phyloP scores from a whole-genome alignment of 805 yeast genomes.

The Pichia scutulata region DNA sequence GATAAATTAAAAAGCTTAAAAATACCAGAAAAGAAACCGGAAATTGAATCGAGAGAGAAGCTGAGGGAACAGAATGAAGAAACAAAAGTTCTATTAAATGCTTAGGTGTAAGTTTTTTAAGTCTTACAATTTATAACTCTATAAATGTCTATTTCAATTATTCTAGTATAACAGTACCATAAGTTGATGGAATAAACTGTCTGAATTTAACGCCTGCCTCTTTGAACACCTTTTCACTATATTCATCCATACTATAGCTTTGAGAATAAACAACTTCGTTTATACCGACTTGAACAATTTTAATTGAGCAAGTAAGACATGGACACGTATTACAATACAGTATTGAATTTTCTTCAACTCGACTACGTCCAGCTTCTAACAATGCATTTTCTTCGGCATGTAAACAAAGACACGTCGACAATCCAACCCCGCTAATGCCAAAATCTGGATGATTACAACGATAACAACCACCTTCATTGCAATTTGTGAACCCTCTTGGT shows the following conservation, averaged over 20 bases:
- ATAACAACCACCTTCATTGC: constrained; percentile 93
- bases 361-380: constrained; percentile 86
- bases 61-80: background rate
- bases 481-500: constrained; percentile 77
- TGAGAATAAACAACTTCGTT: constrained; percentile 89
- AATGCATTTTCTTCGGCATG: constrained; percentile 98
- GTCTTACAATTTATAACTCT: background rate
- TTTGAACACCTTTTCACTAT: constrained; percentile 61
- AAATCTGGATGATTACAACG: constrained; percentile 69
- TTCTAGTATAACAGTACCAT: constrained; percentile 19
- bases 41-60: background rate
- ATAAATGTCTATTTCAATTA: background rate
- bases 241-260: constrained; percentile 83
- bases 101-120: background rate
- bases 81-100: background rate
- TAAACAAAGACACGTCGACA: constrained; percentile 82
- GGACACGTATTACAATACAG: constrained; percentile 97
- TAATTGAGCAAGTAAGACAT: constrained; percentile 90
- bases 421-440: constrained; percentile 46
- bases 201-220: constrained; percentile 70
- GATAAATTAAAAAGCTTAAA: constrained; percentile 7
- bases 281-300: constrained; percentile 89
- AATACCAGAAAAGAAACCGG: constrained; percentile 6
- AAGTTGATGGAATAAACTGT: constrained; percentile 41
- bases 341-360: constrained; percentile 57